Evolutionary conservation across 306 rosid genomes (phyloP).

Genomic region (Benincasa hispida): DNA sequence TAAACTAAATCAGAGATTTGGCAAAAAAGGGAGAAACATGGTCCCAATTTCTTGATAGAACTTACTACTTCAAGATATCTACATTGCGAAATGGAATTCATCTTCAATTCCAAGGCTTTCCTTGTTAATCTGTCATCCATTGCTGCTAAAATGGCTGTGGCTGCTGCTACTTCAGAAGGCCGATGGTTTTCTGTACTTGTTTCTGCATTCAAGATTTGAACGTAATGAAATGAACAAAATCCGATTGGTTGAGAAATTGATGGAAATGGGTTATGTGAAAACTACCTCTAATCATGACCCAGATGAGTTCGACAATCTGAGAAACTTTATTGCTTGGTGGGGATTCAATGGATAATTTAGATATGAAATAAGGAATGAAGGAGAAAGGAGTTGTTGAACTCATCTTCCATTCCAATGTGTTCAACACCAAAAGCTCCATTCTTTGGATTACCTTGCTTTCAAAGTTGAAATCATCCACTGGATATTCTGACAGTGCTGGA

Average conservation of each 20-base stretch:
- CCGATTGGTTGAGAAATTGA: neutral
- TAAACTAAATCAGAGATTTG: neutral
- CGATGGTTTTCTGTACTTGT: slow-evolving; percentile 39
- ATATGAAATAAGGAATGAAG: slow-evolving; percentile 51
- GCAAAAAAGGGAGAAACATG: neutral
- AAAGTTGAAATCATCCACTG: slow-evolving; percentile 33
- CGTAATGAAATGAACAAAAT: neutral
- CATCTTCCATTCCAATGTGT: slow-evolving; percentile 65
- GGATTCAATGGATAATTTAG: slow-evolving; percentile 31
- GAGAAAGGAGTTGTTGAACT: slow-evolving; percentile 44
- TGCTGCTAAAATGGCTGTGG: slow-evolving; percentile 53
- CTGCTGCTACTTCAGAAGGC: slow-evolving; percentile 75
- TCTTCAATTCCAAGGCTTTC: slow-evolving; percentile 40
- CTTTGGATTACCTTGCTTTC: slow-evolving; percentile 34
- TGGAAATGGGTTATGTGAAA: neutral
- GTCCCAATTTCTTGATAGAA: neutral
- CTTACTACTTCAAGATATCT: slow-evolving; percentile 43
- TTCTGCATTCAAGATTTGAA: slow-evolving; percentile 29
- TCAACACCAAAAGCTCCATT: slow-evolving; percentile 76
- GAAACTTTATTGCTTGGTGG: slow-evolving; percentile 20
- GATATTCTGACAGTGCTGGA: slow-evolving; percentile 41
- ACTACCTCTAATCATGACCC: slow-evolving; percentile 44
- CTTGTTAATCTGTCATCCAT: slow-evolving; percentile 36
- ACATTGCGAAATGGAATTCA: slow-evolving; percentile 32
- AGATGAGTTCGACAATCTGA: slow-evolving; percentile 28